Conservation (phyloP, 73 alveolate genomes). For the Paramecium caudatum region DNA sequence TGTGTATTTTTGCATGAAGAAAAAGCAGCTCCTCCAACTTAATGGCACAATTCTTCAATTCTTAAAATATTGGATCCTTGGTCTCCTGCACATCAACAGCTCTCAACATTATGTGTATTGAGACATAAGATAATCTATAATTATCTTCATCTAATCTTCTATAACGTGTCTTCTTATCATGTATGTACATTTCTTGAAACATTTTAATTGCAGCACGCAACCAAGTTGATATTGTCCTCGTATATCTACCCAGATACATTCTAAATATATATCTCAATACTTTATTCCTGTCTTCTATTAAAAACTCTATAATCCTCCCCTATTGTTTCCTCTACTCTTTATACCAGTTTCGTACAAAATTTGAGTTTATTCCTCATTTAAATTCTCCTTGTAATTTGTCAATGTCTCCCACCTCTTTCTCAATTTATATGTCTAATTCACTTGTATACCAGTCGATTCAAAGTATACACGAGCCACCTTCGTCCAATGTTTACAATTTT, state of each 20-base stretch:
- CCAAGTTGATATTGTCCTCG: slow-evolving; percentile 19
- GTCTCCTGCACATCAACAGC: slow-evolving; percentile 10
- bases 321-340: slow-evolving; percentile 19
- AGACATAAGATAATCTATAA: slow-evolving; percentile 32
- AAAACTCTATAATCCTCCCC: slow-evolving; percentile 18
- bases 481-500: slow-evolving; percentile 46
- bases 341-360: background rate
- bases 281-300: slow-evolving; percentile 6
- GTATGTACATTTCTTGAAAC: slow-evolving; percentile 2
- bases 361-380: background rate
- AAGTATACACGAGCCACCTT: slow-evolving; percentile 12
- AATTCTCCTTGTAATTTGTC: slow-evolving; percentile 31
- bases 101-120: slow-evolving; percentile 33
- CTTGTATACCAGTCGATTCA: slow-evolving; percentile 27
- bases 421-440: slow-evolving; percentile 1
- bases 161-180: slow-evolving; percentile 13
- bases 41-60: background rate
- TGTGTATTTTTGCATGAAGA: slow-evolving; percentile 5
- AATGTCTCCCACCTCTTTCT: slow-evolving; percentile 47
- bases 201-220: slow-evolving; percentile 12
- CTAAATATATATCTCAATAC: background rate
- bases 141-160: slow-evolving; percentile 42
- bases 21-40: background rate
- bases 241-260: slow-evolving; percentile 34
- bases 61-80: slow-evolving; percentile 16